Conservation (phyloP, 2,329 filamentous ascomycete genomes). For the Pseudocercospora macadamiae region DNA sequence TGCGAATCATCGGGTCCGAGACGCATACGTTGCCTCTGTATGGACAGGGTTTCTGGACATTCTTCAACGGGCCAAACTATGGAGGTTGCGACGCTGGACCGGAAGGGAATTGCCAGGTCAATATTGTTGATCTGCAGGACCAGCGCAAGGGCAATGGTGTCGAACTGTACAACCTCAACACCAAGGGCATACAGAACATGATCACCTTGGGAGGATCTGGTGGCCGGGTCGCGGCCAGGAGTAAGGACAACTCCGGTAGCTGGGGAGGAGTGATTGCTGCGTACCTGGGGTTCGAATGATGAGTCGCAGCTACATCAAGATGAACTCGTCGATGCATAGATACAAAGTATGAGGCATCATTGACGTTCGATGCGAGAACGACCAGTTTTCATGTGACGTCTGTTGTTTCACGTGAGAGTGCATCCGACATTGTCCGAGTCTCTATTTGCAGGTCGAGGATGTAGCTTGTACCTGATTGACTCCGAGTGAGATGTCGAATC, state of each 20-base stretch:
- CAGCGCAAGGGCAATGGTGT: conserved; percentile 17
- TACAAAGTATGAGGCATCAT: not conserved
- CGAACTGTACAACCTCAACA: conserved; percentile 30
- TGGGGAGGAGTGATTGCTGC: conserved; percentile 33
- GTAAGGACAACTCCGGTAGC: conserved; percentile 26
- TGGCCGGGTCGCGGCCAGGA: conserved; percentile 21
- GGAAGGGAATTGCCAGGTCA: conserved; percentile 44
- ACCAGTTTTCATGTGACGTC: not conserved
- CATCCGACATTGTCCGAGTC: not conserved
- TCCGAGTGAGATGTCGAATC: not conserved
- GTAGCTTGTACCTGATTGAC: not conserved
- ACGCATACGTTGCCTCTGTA: conserved; percentile 44
- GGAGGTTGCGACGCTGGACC: conserved; percentile 28
- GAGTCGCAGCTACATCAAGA: not conserved
- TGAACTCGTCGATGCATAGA: not conserved
- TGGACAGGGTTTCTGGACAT: conserved; percentile 44
- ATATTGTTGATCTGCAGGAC: conserved; percentile 30
- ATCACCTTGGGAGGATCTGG: conserved; percentile 24
- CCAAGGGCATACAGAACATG: conserved; percentile 30
- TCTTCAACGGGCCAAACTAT: conserved; percentile 40
- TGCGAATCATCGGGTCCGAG: conserved; percentile 30
- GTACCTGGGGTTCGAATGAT: conserved; percentile 24
- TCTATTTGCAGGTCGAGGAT: not conserved
- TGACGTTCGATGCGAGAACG: not conserved
- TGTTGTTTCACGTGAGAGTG: not conserved